Evolutionary conservation across 164 flowering plant species (phyloP).

Genomic region (Dillenia turbinata): DNA sequence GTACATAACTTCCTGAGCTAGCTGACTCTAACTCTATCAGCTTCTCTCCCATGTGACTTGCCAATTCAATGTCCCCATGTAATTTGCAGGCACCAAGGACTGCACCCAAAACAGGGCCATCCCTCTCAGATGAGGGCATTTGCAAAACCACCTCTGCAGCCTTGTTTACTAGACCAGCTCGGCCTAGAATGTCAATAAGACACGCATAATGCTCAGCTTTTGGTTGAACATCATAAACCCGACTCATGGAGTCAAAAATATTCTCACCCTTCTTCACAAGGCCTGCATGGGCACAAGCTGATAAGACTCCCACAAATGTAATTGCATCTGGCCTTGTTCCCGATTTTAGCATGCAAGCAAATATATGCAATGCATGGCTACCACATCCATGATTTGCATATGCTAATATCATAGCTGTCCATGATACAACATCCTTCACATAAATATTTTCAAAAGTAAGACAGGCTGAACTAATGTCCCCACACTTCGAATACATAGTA

Average conservation of each 20-base stretch:
- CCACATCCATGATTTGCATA: constrained; percentile 55
- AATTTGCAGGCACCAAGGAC: constrained; percentile 51
- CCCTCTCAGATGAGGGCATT: constrained; percentile 37
- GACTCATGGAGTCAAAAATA: constrained; percentile 39
- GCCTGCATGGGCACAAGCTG: constrained; percentile 62
- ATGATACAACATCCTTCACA: constrained; percentile 46
- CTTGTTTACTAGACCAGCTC: constrained; percentile 43
- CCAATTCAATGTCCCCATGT: constrained; percentile 36
- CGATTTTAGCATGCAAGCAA: constrained; percentile 43
- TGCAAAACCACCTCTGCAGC: constrained; percentile 29
- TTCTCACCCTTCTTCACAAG: constrained; percentile 42
- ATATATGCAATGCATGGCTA: constrained; percentile 28
- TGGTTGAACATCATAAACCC: constrained; percentile 39
- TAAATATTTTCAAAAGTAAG: constrained; percentile 33
- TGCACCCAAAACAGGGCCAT: constrained; percentile 45
- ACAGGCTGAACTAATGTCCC: constrained; percentile 41
- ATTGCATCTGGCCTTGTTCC: constrained; percentile 44
- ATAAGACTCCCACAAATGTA: constrained; percentile 54
- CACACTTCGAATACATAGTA: constrained; percentile 47
- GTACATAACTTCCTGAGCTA: constrained; percentile 41
- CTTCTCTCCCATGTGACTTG: constrained; percentile 31
- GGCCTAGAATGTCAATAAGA: constrained; percentile 53
- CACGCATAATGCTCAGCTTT: constrained; percentile 52
- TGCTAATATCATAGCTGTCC: constrained; percentile 58
- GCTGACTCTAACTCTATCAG: constrained; percentile 42